A percentile compares a stretch with the other conserved stretches of the same genome.
Evolutionary conservation across 2,329 filamentous ascomycete species (phyloP).

Genomic region (Waltergamsia citrina): DNA sequence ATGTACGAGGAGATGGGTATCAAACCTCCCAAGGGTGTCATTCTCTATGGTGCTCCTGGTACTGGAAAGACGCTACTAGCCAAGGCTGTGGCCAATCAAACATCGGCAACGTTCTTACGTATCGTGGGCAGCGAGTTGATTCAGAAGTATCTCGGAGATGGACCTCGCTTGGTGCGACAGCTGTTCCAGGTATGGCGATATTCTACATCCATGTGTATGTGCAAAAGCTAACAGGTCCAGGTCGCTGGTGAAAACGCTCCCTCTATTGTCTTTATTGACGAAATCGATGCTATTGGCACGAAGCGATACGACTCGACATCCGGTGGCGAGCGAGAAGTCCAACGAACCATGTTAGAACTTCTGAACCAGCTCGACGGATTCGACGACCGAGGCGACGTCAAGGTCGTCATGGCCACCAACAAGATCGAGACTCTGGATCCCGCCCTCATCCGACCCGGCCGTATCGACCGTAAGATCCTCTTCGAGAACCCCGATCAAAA

Average conservation of each 20-base stretch:
- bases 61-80: slow-evolving; percentile 94
- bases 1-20: slow-evolving; percentile 99
- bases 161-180: slow-evolving; percentile 87
- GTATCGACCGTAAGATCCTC: slow-evolving; percentile 95
- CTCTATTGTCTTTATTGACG: slow-evolving; percentile 97
- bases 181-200: slow-evolving; percentile 65
- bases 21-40: slow-evolving; percentile 98
- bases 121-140: slow-evolving; percentile 97
- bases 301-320: slow-evolving; percentile 98
- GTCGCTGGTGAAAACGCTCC: slow-evolving; percentile 93
- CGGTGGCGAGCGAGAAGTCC: slow-evolving; percentile 92
- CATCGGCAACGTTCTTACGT: slow-evolving; percentile 94
- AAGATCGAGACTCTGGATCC: slow-evolving; percentile 98
- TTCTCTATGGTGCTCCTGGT: slow-evolving; percentile 92
- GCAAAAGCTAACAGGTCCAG: slow-evolving; percentile 25
- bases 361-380: slow-evolving; percentile 98
- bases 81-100: slow-evolving; percentile 97
- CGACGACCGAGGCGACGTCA: slow-evolving; percentile 96
- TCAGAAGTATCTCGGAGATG: slow-evolving; percentile 97
- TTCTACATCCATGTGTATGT: background rate
- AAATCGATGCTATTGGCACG: slow-evolving; percentile 97
- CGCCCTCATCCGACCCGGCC: slow-evolving; percentile 88
- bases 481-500: slow-evolving; percentile 68
- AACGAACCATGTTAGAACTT: slow-evolving; percentile 96
- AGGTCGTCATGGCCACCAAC: slow-evolving; percentile 99